Conservation (phyloP, 257 asterid genomes). For the Ballota nigra region DNA sequence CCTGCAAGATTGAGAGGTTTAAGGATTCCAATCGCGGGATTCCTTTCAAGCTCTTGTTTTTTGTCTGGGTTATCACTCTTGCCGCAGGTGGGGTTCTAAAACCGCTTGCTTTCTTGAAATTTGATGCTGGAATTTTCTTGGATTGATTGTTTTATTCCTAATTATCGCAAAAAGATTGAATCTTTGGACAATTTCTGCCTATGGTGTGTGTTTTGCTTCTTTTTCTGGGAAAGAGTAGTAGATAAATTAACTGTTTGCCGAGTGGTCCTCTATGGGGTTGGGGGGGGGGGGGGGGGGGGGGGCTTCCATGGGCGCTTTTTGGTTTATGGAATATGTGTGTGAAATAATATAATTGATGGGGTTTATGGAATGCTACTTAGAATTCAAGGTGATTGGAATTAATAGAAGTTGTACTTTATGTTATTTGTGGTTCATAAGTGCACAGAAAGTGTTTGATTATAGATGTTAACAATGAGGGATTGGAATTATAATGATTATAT, state of each 20-base stretch:
- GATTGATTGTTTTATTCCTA: neutral
- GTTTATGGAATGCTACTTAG: neutral
- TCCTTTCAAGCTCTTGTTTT: slow-evolving; percentile 45
- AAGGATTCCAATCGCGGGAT: slow-evolving; percentile 33
- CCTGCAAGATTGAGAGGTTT: slow-evolving; percentile 42
- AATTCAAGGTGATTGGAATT: neutral
- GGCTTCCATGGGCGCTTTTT: neutral
- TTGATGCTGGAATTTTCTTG: neutral
- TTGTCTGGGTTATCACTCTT: slow-evolving; percentile 50
- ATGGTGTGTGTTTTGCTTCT: neutral
- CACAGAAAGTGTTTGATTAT: neutral
- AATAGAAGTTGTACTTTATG: neutral
- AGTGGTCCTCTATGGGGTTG: neutral
- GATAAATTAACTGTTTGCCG: neutral
- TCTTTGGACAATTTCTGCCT: too few relatives aligned
- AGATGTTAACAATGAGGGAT: neutral
- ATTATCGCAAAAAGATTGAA: neutral
- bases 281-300: too few relatives aligned
- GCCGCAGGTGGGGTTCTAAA: slow-evolving; percentile 38
- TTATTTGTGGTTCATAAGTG: too few relatives aligned
- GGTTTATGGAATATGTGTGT: neutral
- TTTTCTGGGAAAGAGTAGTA: neutral
- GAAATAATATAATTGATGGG: neutral
- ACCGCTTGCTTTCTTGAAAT: neutral
- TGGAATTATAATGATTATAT: neutral